Percentiles rank a stretch among this genome's conserved stretches.
These are phyloP conservation scores for Stachybotrys chartarum DNA, from an alignment of 2,329 filamentous ascomycete species.

Conservation along the genomic window DNA sequence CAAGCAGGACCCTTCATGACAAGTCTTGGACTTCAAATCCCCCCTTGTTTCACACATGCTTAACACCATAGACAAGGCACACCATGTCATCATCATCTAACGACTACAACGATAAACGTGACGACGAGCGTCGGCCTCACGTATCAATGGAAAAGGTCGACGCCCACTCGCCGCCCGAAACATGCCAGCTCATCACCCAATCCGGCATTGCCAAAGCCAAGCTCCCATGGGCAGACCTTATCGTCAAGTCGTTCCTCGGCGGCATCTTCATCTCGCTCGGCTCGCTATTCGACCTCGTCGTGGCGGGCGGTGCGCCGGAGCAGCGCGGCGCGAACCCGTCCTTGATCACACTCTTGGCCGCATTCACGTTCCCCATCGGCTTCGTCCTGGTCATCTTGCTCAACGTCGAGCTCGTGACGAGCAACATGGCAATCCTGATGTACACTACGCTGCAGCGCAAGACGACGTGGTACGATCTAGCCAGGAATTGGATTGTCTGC, in stretches of 20 bases:
- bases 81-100: neutral
- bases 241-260: neutral
- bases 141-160: slow-evolving; percentile 1
- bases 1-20: too few species aligned
- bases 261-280: slow-evolving; percentile 1
- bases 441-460: neutral
- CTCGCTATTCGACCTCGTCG: neutral
- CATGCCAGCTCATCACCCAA: neutral
- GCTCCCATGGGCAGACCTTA: slow-evolving; percentile 1
- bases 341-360: neutral
- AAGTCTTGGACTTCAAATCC: neutral
- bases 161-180: neutral
- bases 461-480: neutral
- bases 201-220: neutral
- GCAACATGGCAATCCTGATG: neutral
- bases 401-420: neutral
- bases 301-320: neutral
- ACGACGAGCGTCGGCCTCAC: neutral
- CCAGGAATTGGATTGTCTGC: neutral
- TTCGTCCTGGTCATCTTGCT: neutral
- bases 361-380: neutral
- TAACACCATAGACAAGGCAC: neutral
- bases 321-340: neutral
- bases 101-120: neutral
- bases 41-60: neutral